A percentile compares a stretch with the other conserved stretches of the same genome.
Evolutionary conservation across 345 rosid genomes (phyloP).

Genomic region (Melaleuca quinquenervia): DNA sequence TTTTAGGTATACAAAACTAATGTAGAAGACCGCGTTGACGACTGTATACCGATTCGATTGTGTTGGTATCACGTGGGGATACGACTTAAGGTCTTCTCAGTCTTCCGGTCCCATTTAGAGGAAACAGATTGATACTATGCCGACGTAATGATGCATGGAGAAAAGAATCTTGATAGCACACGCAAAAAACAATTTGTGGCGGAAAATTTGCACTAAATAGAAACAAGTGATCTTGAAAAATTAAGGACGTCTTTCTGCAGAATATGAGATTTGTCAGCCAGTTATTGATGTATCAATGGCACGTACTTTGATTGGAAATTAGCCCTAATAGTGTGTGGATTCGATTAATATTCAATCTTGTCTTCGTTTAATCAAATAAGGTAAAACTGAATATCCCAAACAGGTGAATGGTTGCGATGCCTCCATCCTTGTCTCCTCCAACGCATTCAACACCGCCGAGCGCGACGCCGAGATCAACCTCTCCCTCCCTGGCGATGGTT

Average conservation of each 20-base stretch:
- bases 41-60: background rate
- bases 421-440: slow-evolving; percentile 52
- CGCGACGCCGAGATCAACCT: slow-evolving; percentile 44
- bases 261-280: background rate
- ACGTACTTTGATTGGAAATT: background rate
- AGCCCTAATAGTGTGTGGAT: background rate
- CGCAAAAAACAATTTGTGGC: background rate
- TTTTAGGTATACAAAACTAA: background rate
- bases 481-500: slow-evolving; percentile 67
- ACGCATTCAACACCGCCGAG: slow-evolving; percentile 46
- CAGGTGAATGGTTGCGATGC: slow-evolving; percentile 56
- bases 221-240: background rate
- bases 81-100: background rate
- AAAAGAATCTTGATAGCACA: background rate
- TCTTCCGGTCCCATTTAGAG: background rate
- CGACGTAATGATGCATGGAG: background rate
- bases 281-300: background rate
- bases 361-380: background rate
- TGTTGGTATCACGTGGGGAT: background rate
- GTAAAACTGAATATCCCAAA: background rate
- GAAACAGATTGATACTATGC: background rate
- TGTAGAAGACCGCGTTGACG: background rate
- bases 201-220: background rate
- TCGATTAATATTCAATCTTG: background rate
- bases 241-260: background rate